These are phyloP conservation scores for Aspergillus conjunctus DNA, from an alignment of 495 filamentous ascomycete species.

Conservation along the genomic window DNA sequence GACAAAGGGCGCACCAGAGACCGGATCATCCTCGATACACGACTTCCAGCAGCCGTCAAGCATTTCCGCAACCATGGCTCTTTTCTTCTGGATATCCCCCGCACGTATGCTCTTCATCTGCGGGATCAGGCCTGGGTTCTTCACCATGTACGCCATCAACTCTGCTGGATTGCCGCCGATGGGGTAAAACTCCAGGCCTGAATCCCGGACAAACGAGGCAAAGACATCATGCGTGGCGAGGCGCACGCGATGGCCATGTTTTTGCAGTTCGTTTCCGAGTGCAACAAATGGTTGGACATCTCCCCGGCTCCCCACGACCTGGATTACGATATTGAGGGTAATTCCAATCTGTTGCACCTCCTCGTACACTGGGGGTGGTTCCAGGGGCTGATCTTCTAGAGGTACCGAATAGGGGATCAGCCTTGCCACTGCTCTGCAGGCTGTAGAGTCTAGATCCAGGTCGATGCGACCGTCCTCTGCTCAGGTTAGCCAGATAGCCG, in stretches of 20 bases:
- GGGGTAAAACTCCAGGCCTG: constrained; percentile 62
- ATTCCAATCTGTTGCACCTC: constrained; percentile 22
- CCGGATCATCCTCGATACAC: constrained; percentile 56
- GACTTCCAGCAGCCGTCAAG: constrained; percentile 65
- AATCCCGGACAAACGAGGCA: constrained; percentile 55
- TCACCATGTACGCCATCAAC: constrained; percentile 64
- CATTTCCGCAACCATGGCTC: constrained; percentile 59
- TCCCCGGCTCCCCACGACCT: constrained; percentile 55
- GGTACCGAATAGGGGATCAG: constrained; percentile 12
- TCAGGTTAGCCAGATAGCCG: too few species aligned
- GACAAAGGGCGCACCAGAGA: constrained; percentile 60
- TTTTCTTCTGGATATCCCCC: constrained; percentile 49
- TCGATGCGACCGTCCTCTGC: constrained; percentile 19
- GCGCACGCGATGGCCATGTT: constrained; percentile 56
- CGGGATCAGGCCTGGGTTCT: constrained; percentile 56
- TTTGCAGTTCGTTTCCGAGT: constrained; percentile 52
- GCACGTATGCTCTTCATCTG: constrained; percentile 46
- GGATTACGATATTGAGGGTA: constrained; percentile 53
- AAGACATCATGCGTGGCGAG: constrained; percentile 66
- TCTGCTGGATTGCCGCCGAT: constrained; percentile 65
- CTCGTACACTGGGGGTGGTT: constrained; percentile 19
- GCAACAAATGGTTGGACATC: constrained; percentile 60
- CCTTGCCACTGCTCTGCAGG: constrained; percentile 17
- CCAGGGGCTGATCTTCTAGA: constrained; percentile 5
- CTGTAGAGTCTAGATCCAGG: constrained; percentile 17